A percentile compares a stretch with the other conserved stretches of the same genome.
These are phyloP conservation scores for Neurospora sp. DNA, from an alignment of 2,329 filamentous ascomycete genomes.

Conservation along the genomic window DNA sequence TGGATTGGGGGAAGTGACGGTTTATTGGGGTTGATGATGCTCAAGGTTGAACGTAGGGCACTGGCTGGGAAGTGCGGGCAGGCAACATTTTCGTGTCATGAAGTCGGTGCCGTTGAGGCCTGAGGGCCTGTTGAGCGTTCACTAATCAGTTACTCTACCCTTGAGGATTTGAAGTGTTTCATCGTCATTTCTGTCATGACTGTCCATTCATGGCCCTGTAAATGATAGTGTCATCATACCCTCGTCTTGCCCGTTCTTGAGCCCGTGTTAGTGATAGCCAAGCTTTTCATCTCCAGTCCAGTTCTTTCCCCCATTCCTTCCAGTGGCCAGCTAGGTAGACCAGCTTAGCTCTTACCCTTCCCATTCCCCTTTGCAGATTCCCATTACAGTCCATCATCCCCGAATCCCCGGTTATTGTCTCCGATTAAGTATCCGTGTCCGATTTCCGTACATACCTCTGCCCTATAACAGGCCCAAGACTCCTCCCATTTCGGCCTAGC, in stretches of 20 bases:
- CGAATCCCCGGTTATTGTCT: not conserved
- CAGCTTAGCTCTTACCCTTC: not conserved
- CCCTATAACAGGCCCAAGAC: not conserved
- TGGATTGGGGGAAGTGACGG: not conserved
- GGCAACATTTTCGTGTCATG: not conserved
- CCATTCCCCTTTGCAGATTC: not conserved
- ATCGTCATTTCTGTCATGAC: not conserved
- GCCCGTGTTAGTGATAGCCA: not conserved
- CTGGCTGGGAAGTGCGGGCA: not conserved
- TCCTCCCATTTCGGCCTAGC: not conserved
- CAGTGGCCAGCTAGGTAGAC: not conserved
- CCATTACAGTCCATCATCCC: not conserved
- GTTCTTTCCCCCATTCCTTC: not conserved
- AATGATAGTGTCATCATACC: not conserved
- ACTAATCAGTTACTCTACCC: not conserved
- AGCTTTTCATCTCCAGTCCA: not conserved
- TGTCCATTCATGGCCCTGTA: not conserved
- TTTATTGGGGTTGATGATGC: not conserved
- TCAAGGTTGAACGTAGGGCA: not conserved
- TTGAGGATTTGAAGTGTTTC: not conserved
- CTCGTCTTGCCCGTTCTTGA: not conserved
- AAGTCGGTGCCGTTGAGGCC: not conserved
- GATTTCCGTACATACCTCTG: not conserved
- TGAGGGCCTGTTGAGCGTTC: not conserved
- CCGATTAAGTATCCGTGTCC: not conserved